Evolutionary conservation across 2,329 filamentous ascomycete genomes (phyloP).

Genomic region (Penicillium decumbens): DNA sequence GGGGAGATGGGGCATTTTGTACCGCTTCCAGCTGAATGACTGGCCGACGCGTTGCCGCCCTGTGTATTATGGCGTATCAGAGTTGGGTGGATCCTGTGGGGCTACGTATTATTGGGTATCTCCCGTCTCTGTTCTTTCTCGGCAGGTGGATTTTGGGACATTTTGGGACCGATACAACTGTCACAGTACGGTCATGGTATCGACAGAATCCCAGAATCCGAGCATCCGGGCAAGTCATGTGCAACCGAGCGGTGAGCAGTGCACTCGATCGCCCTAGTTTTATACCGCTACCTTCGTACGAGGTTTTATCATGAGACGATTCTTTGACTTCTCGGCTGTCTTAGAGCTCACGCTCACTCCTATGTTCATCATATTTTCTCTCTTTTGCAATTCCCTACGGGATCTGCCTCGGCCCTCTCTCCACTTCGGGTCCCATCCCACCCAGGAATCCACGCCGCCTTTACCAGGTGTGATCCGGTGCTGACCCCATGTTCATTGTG

Average conservation of each 20-base stretch:
- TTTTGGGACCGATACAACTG: neutral
- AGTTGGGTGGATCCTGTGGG: neutral
- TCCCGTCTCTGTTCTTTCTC: no score
- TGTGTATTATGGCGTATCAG: constrained; percentile 2
- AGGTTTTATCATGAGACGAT: no score
- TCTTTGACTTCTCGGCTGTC: neutral
- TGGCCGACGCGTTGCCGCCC: constrained; percentile 6
- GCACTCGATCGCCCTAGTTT: no score
- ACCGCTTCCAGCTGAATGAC: constrained; percentile 30
- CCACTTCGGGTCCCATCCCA: constrained; percentile 13
- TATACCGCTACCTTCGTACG: no score
- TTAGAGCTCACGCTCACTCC: neutral
- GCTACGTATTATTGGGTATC: neutral
- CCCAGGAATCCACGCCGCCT: neutral
- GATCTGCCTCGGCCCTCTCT: constrained; percentile 10
- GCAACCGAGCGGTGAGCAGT: constrained; percentile 15
- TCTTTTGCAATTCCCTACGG: neutral
- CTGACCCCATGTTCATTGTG: neutral
- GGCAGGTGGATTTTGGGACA: no score
- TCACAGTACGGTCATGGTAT: neutral
- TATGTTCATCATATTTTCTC: neutral
- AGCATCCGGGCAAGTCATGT: constrained; percentile 25
- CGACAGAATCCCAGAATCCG: constrained; percentile 6
- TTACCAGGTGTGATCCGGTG: neutral
- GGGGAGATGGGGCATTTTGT: constrained; percentile 43